Percentiles rank a stretch among this genome's conserved stretches.
These are phyloP conservation scores for Podila verticillata DNA, from an alignment of 192 early-diverging fungal species.

Conservation along the genomic window DNA sequence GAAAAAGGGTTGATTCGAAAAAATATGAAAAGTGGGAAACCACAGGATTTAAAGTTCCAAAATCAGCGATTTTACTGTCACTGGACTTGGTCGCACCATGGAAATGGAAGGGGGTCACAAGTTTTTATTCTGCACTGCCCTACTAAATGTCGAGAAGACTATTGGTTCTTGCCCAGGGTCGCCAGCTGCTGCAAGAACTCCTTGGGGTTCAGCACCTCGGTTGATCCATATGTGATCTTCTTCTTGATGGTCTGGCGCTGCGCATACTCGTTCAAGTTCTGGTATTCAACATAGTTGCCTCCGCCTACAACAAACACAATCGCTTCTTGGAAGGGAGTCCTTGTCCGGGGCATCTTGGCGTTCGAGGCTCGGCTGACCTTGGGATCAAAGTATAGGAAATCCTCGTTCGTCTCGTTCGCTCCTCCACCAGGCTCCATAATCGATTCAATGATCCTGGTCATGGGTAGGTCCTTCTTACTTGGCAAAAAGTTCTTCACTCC, in stretches of 20 bases:
- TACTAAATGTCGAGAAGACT: not conserved
- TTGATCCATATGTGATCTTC: constrained; percentile 94
- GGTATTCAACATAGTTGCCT: constrained; percentile 98
- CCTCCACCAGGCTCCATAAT: constrained; percentile 79
- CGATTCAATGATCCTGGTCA: constrained; percentile 85
- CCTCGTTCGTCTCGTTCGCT: constrained; percentile 69
- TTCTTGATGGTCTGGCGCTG: constrained; percentile 66
- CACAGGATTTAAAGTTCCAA: not conserved
- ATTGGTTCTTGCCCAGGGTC: constrained; percentile 63
- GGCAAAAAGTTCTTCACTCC: constrained; percentile 97
- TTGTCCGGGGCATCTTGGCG: constrained; percentile 55
- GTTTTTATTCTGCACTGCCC: not conserved
- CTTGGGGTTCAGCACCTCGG: constrained; percentile 85
- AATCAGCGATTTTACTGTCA: no score
- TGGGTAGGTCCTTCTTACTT: constrained; percentile 86
- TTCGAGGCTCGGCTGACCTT: constrained; percentile 68
- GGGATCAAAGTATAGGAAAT: constrained; percentile 93
- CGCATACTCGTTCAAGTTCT: constrained; percentile 93
- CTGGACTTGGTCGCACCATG: no score
- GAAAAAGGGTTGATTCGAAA: not conserved
- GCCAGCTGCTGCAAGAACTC: constrained; percentile 85
- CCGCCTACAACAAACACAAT: constrained; percentile 99
- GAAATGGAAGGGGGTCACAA: no score
- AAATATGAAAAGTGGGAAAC: not conserved
- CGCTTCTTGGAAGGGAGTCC: constrained; percentile 82